Evolutionary conservation across 768 basidiomycete species (phyloP).

Genomic region (Boletus rubroflammeus): DNA sequence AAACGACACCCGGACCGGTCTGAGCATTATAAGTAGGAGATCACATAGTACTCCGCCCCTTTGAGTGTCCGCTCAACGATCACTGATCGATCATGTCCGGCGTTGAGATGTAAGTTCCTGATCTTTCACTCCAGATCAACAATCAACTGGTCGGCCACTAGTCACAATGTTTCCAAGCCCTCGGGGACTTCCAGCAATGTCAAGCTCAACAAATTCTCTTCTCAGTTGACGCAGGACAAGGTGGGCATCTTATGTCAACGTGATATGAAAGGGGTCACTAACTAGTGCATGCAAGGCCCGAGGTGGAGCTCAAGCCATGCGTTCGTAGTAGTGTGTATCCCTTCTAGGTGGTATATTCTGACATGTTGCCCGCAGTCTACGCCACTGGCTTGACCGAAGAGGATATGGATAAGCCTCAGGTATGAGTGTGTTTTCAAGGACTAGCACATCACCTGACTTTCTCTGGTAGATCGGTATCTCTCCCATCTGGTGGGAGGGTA

Average conservation of each 20-base stretch:
- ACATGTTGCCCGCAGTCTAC: constrained; percentile 45
- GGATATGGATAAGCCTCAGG: constrained; percentile 85
- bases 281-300: constrained; percentile 38
- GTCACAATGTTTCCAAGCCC: constrained; percentile 20
- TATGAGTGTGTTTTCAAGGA: constrained; percentile 24
- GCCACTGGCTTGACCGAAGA: constrained; percentile 72
- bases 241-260: constrained; percentile 34
- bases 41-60: neutral
- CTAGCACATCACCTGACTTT: constrained; percentile 4
- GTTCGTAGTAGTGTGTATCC: constrained; percentile 45
- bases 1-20: constrained; percentile 10
- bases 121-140: neutral
- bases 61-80: constrained; percentile 1
- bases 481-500: constrained; percentile 91
- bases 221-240: constrained; percentile 74
- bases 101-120: constrained; percentile 55
- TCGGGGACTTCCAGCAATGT: constrained; percentile 31
- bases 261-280: neutral
- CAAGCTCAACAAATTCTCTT: constrained; percentile 72
- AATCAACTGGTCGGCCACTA: neutral
- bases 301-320: constrained; percentile 84
- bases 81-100: constrained; percentile 44
- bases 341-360: neutral
- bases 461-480: constrained; percentile 73
- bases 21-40: constrained; percentile 15